Conservation (phyloP, 2,329 filamentous ascomycete genomes). For the Talaromyces pinophilus region DNA sequence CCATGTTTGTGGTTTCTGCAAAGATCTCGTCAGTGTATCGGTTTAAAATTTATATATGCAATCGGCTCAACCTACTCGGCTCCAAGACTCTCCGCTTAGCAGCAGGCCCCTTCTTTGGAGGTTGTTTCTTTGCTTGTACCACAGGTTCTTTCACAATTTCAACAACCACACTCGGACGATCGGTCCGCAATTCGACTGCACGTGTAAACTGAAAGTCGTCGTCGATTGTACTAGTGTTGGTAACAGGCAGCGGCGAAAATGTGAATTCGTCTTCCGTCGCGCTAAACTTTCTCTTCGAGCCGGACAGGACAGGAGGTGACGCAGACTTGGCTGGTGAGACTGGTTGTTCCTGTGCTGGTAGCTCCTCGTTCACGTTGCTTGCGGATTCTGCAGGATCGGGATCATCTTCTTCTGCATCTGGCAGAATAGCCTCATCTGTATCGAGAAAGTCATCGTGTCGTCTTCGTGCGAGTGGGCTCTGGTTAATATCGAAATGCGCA, state of each 20-base stretch:
- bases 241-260: constrained; percentile 22
- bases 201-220: constrained; percentile 41
- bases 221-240: constrained; percentile 26
- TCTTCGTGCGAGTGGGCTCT: constrained; percentile 24
- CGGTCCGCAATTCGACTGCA: constrained; percentile 27
- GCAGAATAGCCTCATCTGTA: constrained; percentile 2
- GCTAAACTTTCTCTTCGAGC: constrained; percentile 60
- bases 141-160: constrained; percentile 4
- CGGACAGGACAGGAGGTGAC: constrained; percentile 43
- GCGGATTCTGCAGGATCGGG: neutral
- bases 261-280: constrained; percentile 53
- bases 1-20: constrained; percentile 53
- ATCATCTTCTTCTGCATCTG: neutral
- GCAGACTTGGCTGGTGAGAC: constrained; percentile 14
- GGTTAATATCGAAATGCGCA: constrained; percentile 42
- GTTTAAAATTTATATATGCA: constrained; percentile 7
- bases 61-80: constrained; percentile 41
- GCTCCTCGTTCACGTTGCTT: constrained; percentile 4
- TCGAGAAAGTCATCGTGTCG: neutral
- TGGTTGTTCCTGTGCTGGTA: neutral
- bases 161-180: constrained; percentile 3
- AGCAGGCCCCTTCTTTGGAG: constrained; percentile 24
- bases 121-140: constrained; percentile 20
- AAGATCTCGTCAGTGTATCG: constrained; percentile 24
- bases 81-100: constrained; percentile 42